Evolutionary conservation across 352 stramenopile species (phyloP).

Genomic region (Globisporangium perplexum): DNA sequence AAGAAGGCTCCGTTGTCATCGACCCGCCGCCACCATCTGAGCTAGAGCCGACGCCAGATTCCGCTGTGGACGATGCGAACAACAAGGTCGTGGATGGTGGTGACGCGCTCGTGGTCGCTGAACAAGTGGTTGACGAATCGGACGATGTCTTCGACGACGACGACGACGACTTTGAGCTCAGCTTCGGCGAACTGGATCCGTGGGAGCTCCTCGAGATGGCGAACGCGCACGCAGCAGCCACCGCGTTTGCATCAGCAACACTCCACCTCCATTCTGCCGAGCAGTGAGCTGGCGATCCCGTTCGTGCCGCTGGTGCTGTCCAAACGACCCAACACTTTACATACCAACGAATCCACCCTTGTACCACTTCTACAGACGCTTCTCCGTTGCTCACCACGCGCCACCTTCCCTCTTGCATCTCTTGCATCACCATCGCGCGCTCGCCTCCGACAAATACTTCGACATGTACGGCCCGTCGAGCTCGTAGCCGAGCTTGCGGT

Average conservation of each 20-base stretch:
- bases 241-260: not conserved
- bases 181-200: conserved; percentile 5
- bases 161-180: conserved; percentile 6
- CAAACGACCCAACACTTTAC: no score
- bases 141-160: not conserved
- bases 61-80: no score
- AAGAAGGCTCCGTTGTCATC: not conserved
- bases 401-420: no score
- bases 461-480: conserved; percentile 97
- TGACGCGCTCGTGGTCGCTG: no score
- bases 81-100: no score
- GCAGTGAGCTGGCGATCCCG: not conserved
- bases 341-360: not conserved
- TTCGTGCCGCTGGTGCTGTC: no score
- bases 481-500: conserved; percentile 96
- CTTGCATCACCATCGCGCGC: not conserved
- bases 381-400: no score
- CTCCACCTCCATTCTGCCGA: conserved; percentile 1
- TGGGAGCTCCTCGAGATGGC: conserved; percentile 12
- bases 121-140: no score
- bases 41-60: no score
- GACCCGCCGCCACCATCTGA: no score
- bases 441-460: conserved; percentile 69
- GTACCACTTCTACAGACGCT: no score
- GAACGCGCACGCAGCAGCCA: conserved; percentile 5